A percentile compares a stretch with the other conserved stretches of the same genome.
These are phyloP conservation scores for Tremella yokohamensis DNA, from an alignment of 768 basidiomycete species.

Conservation along the genomic window DNA sequence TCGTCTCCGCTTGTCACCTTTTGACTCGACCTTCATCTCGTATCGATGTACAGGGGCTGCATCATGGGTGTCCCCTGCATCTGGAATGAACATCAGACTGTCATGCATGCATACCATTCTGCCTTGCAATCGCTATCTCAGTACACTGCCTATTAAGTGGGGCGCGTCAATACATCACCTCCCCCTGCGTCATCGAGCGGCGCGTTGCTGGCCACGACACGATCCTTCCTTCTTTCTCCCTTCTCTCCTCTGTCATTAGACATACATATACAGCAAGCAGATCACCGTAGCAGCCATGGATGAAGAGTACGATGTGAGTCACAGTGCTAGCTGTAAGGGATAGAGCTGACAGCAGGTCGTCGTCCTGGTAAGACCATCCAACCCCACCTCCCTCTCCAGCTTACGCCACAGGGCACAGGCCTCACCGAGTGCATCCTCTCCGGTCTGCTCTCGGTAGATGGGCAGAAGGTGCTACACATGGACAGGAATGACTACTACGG, in stretches of 20 bases:
- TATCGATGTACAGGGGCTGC: no score
- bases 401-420: constrained; percentile 80
- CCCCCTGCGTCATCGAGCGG: constrained; percentile 7
- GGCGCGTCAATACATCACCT: background rate
- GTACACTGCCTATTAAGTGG: no score
- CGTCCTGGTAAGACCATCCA: constrained; percentile 37
- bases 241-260: background rate
- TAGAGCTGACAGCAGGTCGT: constrained; percentile 37
- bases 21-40: no score
- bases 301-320: constrained; percentile 91
- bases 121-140: no score
- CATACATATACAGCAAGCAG: background rate
- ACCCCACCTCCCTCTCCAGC: background rate
- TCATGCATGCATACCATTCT: no score
- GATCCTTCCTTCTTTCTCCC: background rate
- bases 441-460: constrained; percentile 95
- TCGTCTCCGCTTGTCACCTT: no score
- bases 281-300: constrained; percentile 64
- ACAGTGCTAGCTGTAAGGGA: background rate
- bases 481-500: constrained; percentile 91
- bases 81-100: no score
- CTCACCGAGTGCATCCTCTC: constrained; percentile 98
- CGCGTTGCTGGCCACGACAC: background rate
- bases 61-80: no score
- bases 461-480: constrained; percentile 97